Percentiles rank a stretch among this genome's conserved stretches.
These are phyloP conservation scores for Alternaria tenuissima DNA, from an alignment of 2,329 filamentous ascomycete genomes.

Conservation along the genomic window DNA sequence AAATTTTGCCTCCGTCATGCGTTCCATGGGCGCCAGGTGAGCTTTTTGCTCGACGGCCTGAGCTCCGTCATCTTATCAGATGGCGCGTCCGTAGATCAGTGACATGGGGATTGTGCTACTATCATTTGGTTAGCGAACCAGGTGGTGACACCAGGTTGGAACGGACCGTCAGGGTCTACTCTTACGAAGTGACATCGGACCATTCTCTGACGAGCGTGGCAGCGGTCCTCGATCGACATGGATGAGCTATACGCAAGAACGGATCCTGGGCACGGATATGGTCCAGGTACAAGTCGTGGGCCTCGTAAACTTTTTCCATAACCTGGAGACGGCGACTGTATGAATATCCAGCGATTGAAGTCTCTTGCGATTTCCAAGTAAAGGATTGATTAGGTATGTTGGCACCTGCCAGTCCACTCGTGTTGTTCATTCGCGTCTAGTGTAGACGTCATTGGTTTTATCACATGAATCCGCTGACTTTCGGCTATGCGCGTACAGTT, in stretches of 20 bases:
- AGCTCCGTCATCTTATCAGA: constrained; percentile 43
- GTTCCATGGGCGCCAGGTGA: constrained; percentile 31
- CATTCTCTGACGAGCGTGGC: constrained; percentile 39
- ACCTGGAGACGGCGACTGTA: constrained; percentile 7
- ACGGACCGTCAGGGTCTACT: constrained; percentile 29
- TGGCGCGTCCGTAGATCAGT: constrained; percentile 32
- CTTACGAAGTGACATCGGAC: constrained; percentile 35
- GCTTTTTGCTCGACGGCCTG: constrained; percentile 19
- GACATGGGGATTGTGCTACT: constrained; percentile 10
- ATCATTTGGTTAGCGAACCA: constrained; percentile 23
- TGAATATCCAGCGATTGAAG: background rate
- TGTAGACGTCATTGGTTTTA: constrained; percentile 34
- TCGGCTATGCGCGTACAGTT: constrained; percentile 3
- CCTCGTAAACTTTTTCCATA: constrained; percentile 26
- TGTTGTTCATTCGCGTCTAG: constrained; percentile 9
- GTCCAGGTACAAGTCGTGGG: constrained; percentile 32
- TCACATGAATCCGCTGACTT: constrained; percentile 17
- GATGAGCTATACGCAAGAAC: constrained; percentile 24
- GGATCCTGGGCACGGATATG: constrained; percentile 26
- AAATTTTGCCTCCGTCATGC: constrained; percentile 43
- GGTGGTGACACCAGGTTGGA: constrained; percentile 28
- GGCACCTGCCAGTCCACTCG: background rate
- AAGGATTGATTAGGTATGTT: constrained; percentile 3
- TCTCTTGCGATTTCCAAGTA: constrained; percentile 1
- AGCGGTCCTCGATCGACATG: constrained; percentile 29